Evolutionary conservation across 2,329 filamentous ascomycete genomes (phyloP), one percentile per base, ranked within the genome.

Genomic region (Sporothrix humicola): DNA sequence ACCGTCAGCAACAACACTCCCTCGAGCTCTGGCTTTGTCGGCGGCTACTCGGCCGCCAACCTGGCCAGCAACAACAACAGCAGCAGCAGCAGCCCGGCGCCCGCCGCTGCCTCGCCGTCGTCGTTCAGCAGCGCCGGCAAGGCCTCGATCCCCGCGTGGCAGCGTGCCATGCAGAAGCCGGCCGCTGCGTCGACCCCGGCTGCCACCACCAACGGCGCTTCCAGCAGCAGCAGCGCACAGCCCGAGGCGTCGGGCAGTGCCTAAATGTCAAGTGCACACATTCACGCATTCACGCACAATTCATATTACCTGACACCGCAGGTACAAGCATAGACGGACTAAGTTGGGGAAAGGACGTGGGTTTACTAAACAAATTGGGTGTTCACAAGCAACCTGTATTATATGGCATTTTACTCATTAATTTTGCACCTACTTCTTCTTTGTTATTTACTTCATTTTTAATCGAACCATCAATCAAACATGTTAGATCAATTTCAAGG

Each of bases 121-220:
- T 86, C 87, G 44, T 87, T 89, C 81, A 81, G 77, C 76, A 84
- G 87, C 52, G 78, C 81, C 15, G 83, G 82, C 48, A 90, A 88
- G 82, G 91, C 92, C 12, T 90, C 91, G 12, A 95, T 95, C 77
- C 92, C 92, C 4, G 89, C 92, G 4, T 95, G 92, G 92, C 92
- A 95, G 82, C 88, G 93, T 86, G 91, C 91, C 66, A 90, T 90
- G 79, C 85, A 89, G 46, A 76, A 93, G 1, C 91, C 92, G 0
- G 82, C 90, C 10, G 83, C 93, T 9, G 79, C 88, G 26, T 89
- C 73, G 44, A 54, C 73, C 13, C 31, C 70, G 4, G 20, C 73
- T 48, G 17, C 63, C 7, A 26, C 61, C 65, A 48, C 54, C 37
- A 72, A 54, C 48, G 48, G 61, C 50, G 12, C 52, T 3, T 13